A percentile compares a stretch with the other conserved stretches of the same genome.
phyloP scores from a whole-genome alignment of 139 green algal genomes.

The Micractinium conductrix region DNA sequence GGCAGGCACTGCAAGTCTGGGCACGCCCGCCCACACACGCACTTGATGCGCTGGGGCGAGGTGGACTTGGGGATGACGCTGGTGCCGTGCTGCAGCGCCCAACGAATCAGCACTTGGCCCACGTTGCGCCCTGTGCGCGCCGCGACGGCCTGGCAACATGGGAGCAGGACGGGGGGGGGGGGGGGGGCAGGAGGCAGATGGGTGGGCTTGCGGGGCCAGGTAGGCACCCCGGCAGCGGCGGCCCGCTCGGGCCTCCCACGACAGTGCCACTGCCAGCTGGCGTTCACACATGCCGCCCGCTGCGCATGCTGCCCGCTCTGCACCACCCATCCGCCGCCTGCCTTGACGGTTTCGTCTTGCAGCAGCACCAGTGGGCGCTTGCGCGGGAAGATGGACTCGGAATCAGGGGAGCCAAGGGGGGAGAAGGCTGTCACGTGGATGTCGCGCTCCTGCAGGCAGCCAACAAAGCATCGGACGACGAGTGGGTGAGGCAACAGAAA shows the following conservation, averaged over 20 bases:
- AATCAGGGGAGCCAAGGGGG: slow-evolving; percentile 87
- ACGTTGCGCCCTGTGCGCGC: slow-evolving; percentile 60
- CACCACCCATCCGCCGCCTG: too few relatives aligned
- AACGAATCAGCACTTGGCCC: slow-evolving; percentile 90
- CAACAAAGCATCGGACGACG: too few relatives aligned
- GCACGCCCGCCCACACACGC: slow-evolving; percentile 37
- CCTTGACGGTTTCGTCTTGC: slow-evolving; percentile 66
- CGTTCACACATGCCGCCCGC: too few relatives aligned
- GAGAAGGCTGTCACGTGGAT: slow-evolving; percentile 95
- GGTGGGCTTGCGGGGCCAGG: too few relatives aligned
- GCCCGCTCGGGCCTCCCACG: too few relatives aligned
- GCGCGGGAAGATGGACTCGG: slow-evolving; percentile 70
- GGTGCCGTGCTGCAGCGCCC: slow-evolving; percentile 90
- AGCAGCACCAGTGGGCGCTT: slow-evolving; percentile 62
- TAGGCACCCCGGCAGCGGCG: too few relatives aligned
- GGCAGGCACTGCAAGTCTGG: background rate
- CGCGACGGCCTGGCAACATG: slow-evolving; percentile 52
- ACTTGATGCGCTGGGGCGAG: slow-evolving; percentile 72
- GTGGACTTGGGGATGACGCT: slow-evolving; percentile 90
- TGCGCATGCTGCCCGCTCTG: too few relatives aligned
- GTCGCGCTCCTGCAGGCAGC: too few relatives aligned
- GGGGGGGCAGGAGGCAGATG: too few relatives aligned
- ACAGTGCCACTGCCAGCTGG: too few relatives aligned
- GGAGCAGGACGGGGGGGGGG: too few relatives aligned
- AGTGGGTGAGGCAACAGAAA: too few relatives aligned